These are phyloP conservation scores for Hansenula lynferdii DNA, from an alignment of 1,139 yeast genomes.

Conservation along the genomic window DNA sequence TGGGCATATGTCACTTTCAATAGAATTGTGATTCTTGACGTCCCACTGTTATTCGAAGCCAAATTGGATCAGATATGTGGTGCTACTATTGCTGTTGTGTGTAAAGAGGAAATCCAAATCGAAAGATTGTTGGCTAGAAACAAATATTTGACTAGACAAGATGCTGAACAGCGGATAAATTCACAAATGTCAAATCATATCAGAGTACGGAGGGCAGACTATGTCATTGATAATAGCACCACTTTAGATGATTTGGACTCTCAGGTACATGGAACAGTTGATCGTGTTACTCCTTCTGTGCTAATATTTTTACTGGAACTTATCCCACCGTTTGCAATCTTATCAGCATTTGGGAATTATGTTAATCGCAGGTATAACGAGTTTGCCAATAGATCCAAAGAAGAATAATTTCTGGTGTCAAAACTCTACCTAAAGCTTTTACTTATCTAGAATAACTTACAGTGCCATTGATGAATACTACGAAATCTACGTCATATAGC, in stretches of 20 bases:
- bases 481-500: no score
- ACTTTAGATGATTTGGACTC: constrained; percentile 42
- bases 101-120: constrained; percentile 54
- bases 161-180: constrained; percentile 65
- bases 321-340: constrained; percentile 55
- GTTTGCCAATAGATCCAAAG: neutral
- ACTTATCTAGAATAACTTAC: no score
- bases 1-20: constrained; percentile 48
- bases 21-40: constrained; percentile 70
- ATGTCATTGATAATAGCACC: constrained; percentile 61
- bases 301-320: constrained; percentile 35
- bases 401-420: constrained; percentile 43
- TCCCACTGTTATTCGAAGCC: constrained; percentile 85
- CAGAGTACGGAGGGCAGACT: constrained; percentile 58
- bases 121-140: constrained; percentile 63
- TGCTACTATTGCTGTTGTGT: constrained; percentile 59
- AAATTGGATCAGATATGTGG: constrained; percentile 72
- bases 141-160: constrained; percentile 57
- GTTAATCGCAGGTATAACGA: constrained; percentile 7
- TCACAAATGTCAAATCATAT: constrained; percentile 70
- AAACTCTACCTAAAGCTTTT: no score
- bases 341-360: constrained; percentile 42
- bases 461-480: no score
- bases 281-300: constrained; percentile 40
- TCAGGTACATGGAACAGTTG: constrained; percentile 43